Evolutionary conservation across 2,329 filamentous ascomycete species (phyloP), one percentile per base, ranked within the genome.

Genomic region (Cladosporium sp.): DNA sequence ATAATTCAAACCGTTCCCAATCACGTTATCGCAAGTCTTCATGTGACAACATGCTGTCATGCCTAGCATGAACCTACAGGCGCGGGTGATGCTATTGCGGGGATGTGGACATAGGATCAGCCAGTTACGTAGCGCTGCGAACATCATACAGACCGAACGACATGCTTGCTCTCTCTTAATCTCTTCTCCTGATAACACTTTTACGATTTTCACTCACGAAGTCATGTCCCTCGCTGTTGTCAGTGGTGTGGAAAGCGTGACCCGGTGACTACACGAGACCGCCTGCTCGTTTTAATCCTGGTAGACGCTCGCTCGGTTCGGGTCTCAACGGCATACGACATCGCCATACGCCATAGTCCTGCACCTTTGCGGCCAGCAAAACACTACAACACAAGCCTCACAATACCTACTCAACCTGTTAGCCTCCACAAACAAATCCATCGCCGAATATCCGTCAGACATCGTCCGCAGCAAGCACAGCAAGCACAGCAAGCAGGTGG

Each of bases 251-350:
- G 36, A 58, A 58, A 23, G 56, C 4, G 36, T 25, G 36, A 58
- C n/a, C 16, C 36, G 56, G 34, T 58, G 28, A 46, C 23, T 25
- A 58, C 30, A 25, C 54, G 21, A 30, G 14, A 46, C 36, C 36
- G 34, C 30, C 54, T 57, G 54, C 54, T 57, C 54, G 54, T 32
- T 57, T 57, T 39, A n/a, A 23, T 16, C 30, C 56, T 21, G 28
- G 54, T n/a, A 57, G 54, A 57, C 54, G 23, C 56, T 58, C 36
- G 56, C 56, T 58, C 36, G 56, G 32, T 46, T 46, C 56, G 56
- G 56, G 56, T 46, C 32, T 25, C 54, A 36, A 58, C 56, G 56
- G 36, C 56, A 58, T 39, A 46, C 32, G n/a, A 18, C 32, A 58
- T 30, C 46, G 34, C 36, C 23, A 39, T 58, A 58, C 56, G 56